phyloP scores from a whole-genome alignment of 176 grass and related monocot species.

The Canna indica region DNA sequence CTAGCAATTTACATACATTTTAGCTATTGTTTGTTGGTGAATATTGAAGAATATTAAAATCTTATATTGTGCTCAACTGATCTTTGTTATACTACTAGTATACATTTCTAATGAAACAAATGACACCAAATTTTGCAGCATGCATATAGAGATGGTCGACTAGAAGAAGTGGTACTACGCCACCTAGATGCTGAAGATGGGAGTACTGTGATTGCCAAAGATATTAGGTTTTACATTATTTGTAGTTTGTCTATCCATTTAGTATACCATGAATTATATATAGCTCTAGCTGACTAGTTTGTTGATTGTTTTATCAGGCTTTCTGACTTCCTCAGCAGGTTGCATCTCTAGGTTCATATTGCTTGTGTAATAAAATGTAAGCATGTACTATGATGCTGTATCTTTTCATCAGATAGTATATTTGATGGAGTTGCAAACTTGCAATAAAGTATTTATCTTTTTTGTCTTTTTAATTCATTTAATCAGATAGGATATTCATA shows the following conservation, averaged over 20 bases:
- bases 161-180: conserved; percentile 78
- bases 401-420: neutral
- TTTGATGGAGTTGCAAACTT: neutral
- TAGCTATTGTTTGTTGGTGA: neutral
- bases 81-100: neutral
- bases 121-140: conserved; percentile 47
- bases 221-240: conserved; percentile 48
- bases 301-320: conserved; percentile 9
- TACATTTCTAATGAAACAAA: neutral
- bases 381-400: neutral
- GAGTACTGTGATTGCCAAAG: conserved; percentile 79
- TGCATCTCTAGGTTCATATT: conserved; percentile 1
- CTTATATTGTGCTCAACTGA: neutral
- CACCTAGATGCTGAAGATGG: conserved; percentile 97
- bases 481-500: too few species aligned
- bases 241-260: neutral
- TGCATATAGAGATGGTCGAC: conserved; percentile 71
- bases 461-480: too few species aligned
- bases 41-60: neutral
- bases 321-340: conserved; percentile 5
- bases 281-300: neutral
- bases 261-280: neutral
- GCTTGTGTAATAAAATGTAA: conserved; percentile 7
- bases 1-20: neutral
- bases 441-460: too few species aligned